Base-by-base conservation (phyloP, 2,329 filamentous ascomycete genomes). In the Colletotrichum sublineola region DNA sequence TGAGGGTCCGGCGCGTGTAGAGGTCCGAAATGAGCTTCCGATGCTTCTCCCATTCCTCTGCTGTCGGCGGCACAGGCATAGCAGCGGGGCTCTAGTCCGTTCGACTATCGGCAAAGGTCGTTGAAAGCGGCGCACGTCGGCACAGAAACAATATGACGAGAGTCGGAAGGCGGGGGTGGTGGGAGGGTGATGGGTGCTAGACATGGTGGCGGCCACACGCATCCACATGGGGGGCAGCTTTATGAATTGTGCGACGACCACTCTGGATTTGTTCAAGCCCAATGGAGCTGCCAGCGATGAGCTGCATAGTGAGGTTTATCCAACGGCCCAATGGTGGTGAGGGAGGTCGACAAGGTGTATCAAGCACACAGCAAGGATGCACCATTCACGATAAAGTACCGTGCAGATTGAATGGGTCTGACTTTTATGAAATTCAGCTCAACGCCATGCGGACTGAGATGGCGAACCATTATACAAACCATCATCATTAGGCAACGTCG, bases 11-110 rank as follows among this genome's bases (percentile, higher is more conserved):
- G 11, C 50, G 62, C 24, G 53, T 52, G 53, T 73, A 73, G 56
- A 73, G 18, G 8, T 71, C 50, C 31, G 24, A 15, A 14, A 73
- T 73, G 42, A 67, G 55, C 20, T 57, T 29, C 42, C 71, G 56
- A n/a, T 63, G 29, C 11, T 18, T 42, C 46, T 70, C 71, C 71
- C 71, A 73, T 48, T 73, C 46, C n/a, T 66, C 61, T n/a, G 67
- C 12, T 6, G 61, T 73, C 42, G 71, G 67, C 71, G 56, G 68
- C 24, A 40, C 40, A 29, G 66, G 60, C 66, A 69, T 69, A 7
- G 14, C 48, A 33, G 31, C 36, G 50, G 50, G 36, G 48, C 20
- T 53, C 33, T 11, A 29, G 18, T 15, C 62, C 62, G 50, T 40
- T 46, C 40, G 18, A 48, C 63, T 24, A 38, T 57, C 38, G 36